Conservation (phyloP, 1,139 yeast genomes). For the Nematodospora anomalae region DNA sequence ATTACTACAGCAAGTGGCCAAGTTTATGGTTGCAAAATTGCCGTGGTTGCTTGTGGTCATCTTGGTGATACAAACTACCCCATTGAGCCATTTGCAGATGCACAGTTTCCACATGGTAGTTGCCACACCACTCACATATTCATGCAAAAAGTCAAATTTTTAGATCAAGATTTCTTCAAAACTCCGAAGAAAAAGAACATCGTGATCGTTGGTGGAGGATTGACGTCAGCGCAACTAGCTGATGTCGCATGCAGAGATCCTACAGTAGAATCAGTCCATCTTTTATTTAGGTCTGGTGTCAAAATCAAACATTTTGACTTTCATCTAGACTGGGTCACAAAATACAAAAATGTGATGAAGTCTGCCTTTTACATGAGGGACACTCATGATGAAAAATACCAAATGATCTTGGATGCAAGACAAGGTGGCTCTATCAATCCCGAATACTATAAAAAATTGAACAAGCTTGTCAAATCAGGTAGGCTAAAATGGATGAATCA, state of each 20-base stretch:
- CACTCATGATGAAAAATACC: slow-evolving; percentile 41
- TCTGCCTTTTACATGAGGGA: slow-evolving; percentile 46
- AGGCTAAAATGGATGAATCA: slow-evolving; percentile 24
- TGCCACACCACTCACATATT: slow-evolving; percentile 49
- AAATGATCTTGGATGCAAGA: slow-evolving; percentile 45
- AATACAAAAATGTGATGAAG: slow-evolving; percentile 44
- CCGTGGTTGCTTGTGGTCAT: slow-evolving; percentile 45
- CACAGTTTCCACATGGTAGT: slow-evolving; percentile 28
- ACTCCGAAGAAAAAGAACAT: slow-evolving; percentile 21
- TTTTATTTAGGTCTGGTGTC: slow-evolving; percentile 40
- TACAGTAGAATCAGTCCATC: slow-evolving; percentile 33
- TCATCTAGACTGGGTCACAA: slow-evolving; percentile 55
- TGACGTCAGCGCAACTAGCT: slow-evolving; percentile 51
- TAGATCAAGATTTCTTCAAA: slow-evolving; percentile 15
- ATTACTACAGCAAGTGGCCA: slow-evolving; percentile 28
- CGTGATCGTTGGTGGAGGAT: slow-evolving; percentile 50
- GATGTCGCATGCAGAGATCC: slow-evolving; percentile 32
- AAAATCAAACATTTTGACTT: slow-evolving; percentile 52
- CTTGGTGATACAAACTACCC: slow-evolving; percentile 41
- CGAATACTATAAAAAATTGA: slow-evolving; percentile 37
- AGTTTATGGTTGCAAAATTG: slow-evolving; percentile 34
- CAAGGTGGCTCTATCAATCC: slow-evolving; percentile 54
- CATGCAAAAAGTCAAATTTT: slow-evolving; percentile 24
- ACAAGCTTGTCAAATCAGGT: slow-evolving; percentile 32
- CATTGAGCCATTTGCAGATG: slow-evolving; percentile 23